A percentile compares a stretch with the other conserved stretches of the same genome.
These are phyloP conservation scores for Pharnaceum exiguum DNA, from an alignment of 148 eudicot species.

Conservation along the genomic window DNA sequence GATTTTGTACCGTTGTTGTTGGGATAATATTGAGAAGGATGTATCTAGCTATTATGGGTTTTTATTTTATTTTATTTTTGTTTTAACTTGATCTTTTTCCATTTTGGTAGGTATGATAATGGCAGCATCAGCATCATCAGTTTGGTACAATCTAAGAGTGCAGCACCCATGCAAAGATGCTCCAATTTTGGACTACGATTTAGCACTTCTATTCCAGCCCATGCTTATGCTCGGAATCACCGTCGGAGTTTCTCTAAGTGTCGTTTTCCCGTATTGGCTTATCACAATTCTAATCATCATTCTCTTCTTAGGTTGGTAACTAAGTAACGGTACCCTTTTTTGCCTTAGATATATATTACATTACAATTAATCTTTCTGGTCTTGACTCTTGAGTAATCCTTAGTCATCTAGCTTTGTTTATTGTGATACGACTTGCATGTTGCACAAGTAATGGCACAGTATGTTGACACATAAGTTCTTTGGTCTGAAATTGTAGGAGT, in stretches of 20 bases:
- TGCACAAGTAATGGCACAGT: neutral
- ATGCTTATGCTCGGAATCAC: conserved; percentile 99
- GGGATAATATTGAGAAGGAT: no score
- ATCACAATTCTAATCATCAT: conserved; percentile 90
- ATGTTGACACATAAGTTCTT: conserved; percentile 1
- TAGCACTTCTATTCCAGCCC: conserved; percentile 94
- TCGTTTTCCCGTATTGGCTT: conserved; percentile 96
- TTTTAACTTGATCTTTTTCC: neutral
- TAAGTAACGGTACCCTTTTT: neutral
- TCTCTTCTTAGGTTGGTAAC: conserved; percentile 70
- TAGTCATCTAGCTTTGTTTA: neutral
- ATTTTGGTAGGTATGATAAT: conserved; percentile 82
- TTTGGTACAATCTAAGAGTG: conserved; percentile 91
- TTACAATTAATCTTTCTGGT: no score
- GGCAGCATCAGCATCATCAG: conserved; percentile 97
- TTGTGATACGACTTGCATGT: neutral
- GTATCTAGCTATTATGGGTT: no score
- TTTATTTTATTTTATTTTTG: neutral
- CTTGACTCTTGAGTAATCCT: neutral
- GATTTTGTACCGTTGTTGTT: no score
- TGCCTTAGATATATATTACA: no score
- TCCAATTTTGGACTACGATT: conserved; percentile 87
- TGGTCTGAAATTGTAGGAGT: conserved; percentile 12
- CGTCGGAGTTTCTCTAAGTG: conserved; percentile 82
- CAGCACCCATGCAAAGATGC: conserved; percentile 86